Evolutionary conservation across 2,329 filamentous ascomycete species (phyloP).

Genomic region (Penicillium sp.): DNA sequence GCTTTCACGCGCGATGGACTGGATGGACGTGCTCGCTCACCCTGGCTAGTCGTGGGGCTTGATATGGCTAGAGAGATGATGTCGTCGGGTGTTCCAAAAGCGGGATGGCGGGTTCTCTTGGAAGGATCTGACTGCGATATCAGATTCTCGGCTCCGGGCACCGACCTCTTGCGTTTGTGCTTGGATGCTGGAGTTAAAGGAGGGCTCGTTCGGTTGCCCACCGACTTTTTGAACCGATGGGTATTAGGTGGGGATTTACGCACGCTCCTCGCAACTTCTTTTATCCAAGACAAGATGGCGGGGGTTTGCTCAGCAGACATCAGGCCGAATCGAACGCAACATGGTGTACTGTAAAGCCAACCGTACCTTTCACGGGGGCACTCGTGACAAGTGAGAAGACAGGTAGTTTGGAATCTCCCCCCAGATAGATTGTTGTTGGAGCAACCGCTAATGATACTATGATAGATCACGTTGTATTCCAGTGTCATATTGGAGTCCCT

Average conservation of each 20-base stretch:
- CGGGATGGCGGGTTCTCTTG: not conserved
- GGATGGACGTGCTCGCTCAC: not conserved
- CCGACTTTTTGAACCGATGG: not conserved
- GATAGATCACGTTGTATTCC: not conserved
- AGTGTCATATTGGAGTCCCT: no score
- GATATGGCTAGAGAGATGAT: not conserved
- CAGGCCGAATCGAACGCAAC: not conserved
- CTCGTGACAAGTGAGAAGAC: no score
- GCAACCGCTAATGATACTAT: not conserved
- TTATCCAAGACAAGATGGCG: not conserved
- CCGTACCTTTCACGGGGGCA: not conserved
- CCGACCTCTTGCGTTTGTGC: not conserved
- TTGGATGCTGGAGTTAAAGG: not conserved
- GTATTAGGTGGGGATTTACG: not conserved
- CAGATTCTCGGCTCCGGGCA: not conserved
- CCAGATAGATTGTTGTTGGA: not conserved
- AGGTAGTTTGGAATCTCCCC: not conserved
- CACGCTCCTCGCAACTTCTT: slow-evolving; percentile 3
- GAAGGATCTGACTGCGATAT: not conserved
- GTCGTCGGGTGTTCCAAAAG: not conserved
- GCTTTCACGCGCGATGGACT: not conserved
- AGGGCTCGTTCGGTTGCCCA: not conserved
- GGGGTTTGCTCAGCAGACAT: not conserved
- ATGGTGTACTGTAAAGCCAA: not conserved
- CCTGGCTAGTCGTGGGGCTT: not conserved